A percentile compares a stretch with the other conserved stretches of the same genome.
Conservation (phyloP, 2,329 filamentous ascomycete species). For the Calonectria ilicicola region DNA sequence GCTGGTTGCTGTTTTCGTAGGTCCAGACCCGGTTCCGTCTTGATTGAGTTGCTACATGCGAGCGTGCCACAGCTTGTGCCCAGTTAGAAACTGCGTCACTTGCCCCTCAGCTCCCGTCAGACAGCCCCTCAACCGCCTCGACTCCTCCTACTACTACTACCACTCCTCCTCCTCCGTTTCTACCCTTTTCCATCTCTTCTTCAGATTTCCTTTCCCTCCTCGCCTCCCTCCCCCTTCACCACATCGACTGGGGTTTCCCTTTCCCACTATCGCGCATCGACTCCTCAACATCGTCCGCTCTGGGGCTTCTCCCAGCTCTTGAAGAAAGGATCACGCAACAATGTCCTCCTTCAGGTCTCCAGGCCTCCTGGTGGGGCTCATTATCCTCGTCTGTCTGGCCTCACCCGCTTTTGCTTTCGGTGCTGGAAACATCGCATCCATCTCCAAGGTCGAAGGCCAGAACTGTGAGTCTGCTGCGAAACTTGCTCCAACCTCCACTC, state of each 20-base stretch:
- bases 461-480: slow-evolving; percentile 70
- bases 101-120: slow-evolving; percentile 39
- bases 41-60: slow-evolving; percentile 24
- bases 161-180: slow-evolving; percentile 27
- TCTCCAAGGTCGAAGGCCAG: slow-evolving; percentile 84
- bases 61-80: slow-evolving; percentile 21
- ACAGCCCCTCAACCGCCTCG: slow-evolving; percentile 28
- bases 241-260: slow-evolving; percentile 35
- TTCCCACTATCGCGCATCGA: slow-evolving; percentile 19
- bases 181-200: slow-evolving; percentile 22
- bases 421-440: slow-evolving; percentile 87
- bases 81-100: slow-evolving; percentile 44
- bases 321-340: slow-evolving; percentile 32
- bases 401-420: slow-evolving; percentile 82
- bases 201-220: slow-evolving; percentile 6
- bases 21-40: slow-evolving; percentile 19
- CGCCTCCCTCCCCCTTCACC: slow-evolving; percentile 23
- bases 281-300: slow-evolving; percentile 16
- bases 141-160: slow-evolving; percentile 25
- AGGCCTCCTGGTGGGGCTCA: slow-evolving; percentile 65
- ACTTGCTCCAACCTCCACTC: neutral
- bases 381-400: slow-evolving; percentile 75
- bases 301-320: slow-evolving; percentile 32
- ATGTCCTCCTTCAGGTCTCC: slow-evolving; percentile 64
- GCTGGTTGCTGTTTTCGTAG: slow-evolving; percentile 16